Evolutionary conservation across 2,329 filamentous ascomycete genomes (phyloP).

Genomic region (Teratosphaeria gauchensis): DNA sequence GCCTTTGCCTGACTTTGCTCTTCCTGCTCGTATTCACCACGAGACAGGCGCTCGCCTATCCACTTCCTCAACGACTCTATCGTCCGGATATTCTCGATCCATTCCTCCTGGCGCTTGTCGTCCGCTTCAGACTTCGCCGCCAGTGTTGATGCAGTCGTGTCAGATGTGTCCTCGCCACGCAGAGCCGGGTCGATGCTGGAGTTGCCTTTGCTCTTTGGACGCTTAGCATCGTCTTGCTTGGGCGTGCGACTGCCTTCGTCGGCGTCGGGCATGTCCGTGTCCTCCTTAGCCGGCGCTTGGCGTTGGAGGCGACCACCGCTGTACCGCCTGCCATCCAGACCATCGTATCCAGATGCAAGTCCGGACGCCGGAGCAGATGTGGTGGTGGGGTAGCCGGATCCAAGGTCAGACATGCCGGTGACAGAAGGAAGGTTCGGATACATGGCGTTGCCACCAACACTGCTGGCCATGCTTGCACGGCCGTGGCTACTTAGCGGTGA

Average conservation of each 20-base stretch:
- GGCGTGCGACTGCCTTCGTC: slow-evolving; percentile 30
- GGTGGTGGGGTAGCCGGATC: slow-evolving; percentile 51
- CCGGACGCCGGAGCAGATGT: slow-evolving; percentile 59
- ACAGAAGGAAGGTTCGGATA: slow-evolving; percentile 69
- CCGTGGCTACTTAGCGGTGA: slow-evolving; percentile 63
- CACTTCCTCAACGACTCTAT: slow-evolving; percentile 51
- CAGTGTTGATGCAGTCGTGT: slow-evolving; percentile 17
- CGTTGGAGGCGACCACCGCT: slow-evolving; percentile 52
- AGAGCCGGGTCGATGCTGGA: slow-evolving; percentile 29
- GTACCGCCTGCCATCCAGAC: slow-evolving; percentile 51
- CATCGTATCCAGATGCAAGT: slow-evolving; percentile 55
- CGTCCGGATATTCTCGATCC: slow-evolving; percentile 56
- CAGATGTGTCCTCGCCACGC: slow-evolving; percentile 22
- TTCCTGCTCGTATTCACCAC: slow-evolving; percentile 40
- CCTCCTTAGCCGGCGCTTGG: slow-evolving; percentile 33
- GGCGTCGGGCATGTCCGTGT: slow-evolving; percentile 31
- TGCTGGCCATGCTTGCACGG: slow-evolving; percentile 42
- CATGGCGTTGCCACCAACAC: slow-evolving; percentile 48
- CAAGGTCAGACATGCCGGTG: slow-evolving; percentile 52
- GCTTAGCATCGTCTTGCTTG: slow-evolving; percentile 19
- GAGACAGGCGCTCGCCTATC: slow-evolving; percentile 46
- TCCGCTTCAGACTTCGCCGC: slow-evolving; percentile 26
- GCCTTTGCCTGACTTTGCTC: slow-evolving; percentile 5
- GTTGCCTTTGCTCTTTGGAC: slow-evolving; percentile 22
- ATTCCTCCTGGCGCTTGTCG: slow-evolving; percentile 42